Base-by-base conservation (phyloP, 2,329 filamentous ascomycete genomes). In the Aspergillus sp. region DNA sequence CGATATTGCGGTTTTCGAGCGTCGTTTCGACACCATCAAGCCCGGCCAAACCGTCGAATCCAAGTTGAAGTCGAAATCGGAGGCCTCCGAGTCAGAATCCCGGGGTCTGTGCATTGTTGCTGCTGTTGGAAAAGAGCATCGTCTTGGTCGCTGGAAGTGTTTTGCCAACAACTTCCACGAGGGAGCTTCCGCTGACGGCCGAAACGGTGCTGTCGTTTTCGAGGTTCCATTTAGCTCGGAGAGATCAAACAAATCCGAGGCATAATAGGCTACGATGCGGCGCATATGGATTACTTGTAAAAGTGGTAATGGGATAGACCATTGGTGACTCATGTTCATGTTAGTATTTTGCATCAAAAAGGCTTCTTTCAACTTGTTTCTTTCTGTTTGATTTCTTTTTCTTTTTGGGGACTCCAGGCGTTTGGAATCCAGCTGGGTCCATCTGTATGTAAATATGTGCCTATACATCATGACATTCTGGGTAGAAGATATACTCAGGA, bases 141-240 rank as follows among this genome's bases (percentile, higher is more conserved):
- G 89, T 36, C 72, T 96, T 34, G 93, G 90, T 4, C 77, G 87
- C 50, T 97, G 90, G 90, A 84, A 84, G 67, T 59, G 62, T 34
- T 68, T 65, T 42, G 50, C 57, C 19, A 68, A 72, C 39, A 68
- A 65, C 40, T 64, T 60, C 41, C 47, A 60, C 33, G 54, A 65
- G 31, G 64, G 65, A 10, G 36, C 57, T 34, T 49, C 60, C 39
- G 41, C 60, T 3, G 61, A 62, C 26, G 88, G 82, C 4, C 84
- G 83, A 52, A 96, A 95, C 61, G 88, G 88, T 6, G 87, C 86
- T n/a, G 79, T 93, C 26, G 78, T 96, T 7, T 94, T 95, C 61
- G 90, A 95, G 63, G 80, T 96, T 30, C 79, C 86, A 0, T 68
- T 71, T 37, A 49, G 51, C 39, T 54, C 61, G 31, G 37, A 42